Evolutionary conservation across 2,329 filamentous ascomycete species (phyloP).

Genomic region (Fusarium sp.): DNA sequence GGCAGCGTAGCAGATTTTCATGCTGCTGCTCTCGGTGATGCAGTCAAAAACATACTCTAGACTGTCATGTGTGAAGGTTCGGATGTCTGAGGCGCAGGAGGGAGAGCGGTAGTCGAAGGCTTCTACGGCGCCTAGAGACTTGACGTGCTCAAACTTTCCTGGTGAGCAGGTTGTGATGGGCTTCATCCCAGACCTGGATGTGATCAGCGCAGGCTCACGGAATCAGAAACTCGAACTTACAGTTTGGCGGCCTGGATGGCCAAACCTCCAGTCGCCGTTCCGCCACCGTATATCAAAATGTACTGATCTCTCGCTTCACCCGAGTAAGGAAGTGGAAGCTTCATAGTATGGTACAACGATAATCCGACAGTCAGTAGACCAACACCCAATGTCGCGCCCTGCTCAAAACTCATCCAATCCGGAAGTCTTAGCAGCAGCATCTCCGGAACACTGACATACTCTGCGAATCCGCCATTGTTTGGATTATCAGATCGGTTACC

Average conservation of each 20-base stretch:
- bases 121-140: neutral
- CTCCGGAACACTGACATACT: constrained; percentile 8
- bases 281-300: neutral
- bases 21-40: constrained; percentile 1
- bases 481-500: neutral
- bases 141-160: constrained; percentile 10
- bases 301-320: neutral
- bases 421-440: constrained; percentile 5
- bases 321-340: neutral
- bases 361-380: neutral
- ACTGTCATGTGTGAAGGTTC: neutral
- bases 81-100: constrained; percentile 6
- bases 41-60: neutral
- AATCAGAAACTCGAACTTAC: neutral
- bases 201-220: neutral
- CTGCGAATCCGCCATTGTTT: neutral
- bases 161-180: constrained; percentile 1
- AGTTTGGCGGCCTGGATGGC: neutral
- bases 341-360: neutral
- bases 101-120: constrained; percentile 6
- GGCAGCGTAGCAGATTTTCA: constrained; percentile 3
- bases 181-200: neutral
- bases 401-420: constrained; percentile 14
- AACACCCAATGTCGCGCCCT: constrained; percentile 19
- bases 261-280: neutral